Evolutionary conservation across 768 basidiomycete species (phyloP).

Genomic region (Astraeus odoratus): DNA sequence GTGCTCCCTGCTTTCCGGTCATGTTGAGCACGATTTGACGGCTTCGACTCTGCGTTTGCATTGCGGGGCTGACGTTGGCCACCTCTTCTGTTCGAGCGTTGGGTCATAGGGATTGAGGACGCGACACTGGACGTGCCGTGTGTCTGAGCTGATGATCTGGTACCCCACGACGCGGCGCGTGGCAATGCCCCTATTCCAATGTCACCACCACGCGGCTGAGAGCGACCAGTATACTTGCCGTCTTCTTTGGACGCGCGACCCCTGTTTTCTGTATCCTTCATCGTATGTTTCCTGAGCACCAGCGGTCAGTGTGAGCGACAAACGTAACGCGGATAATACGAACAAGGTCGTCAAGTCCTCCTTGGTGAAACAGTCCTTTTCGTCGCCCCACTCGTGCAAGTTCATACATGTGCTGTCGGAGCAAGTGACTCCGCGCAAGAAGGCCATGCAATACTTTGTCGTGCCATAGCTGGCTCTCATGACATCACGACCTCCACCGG

Average conservation of each 20-base stretch:
- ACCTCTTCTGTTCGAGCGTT: slow-evolving; percentile 39
- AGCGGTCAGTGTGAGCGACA: neutral
- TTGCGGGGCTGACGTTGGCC: slow-evolving; percentile 44
- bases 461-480: slow-evolving; percentile 95
- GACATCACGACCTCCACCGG: slow-evolving; percentile 81
- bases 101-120: slow-evolving; percentile 18
- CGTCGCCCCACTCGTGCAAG: slow-evolving; percentile 97
- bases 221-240: slow-evolving; percentile 27
- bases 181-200: slow-evolving; percentile 44
- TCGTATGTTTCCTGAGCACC: slow-evolving; percentile 72
- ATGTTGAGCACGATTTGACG: slow-evolving; percentile 28
- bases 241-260: slow-evolving; percentile 56
- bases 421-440: slow-evolving; percentile 80
- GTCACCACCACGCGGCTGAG: slow-evolving; percentile 5
- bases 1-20: slow-evolving; percentile 38
- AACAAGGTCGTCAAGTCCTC: slow-evolving; percentile 92
- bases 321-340: slow-evolving; percentile 21
- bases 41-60: slow-evolving; percentile 30
- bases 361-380: slow-evolving; percentile 95
- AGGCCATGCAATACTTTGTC: slow-evolving; percentile 96
- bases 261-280: slow-evolving; percentile 80
- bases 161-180: slow-evolving; percentile 59
- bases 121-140: slow-evolving; percentile 10
- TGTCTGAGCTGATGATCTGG: slow-evolving; percentile 29
- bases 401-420: slow-evolving; percentile 89